Percentiles rank a stretch among this genome's conserved stretches.
Conservation (phyloP, 345 rosid species). For the Syzygium oleosum region DNA sequence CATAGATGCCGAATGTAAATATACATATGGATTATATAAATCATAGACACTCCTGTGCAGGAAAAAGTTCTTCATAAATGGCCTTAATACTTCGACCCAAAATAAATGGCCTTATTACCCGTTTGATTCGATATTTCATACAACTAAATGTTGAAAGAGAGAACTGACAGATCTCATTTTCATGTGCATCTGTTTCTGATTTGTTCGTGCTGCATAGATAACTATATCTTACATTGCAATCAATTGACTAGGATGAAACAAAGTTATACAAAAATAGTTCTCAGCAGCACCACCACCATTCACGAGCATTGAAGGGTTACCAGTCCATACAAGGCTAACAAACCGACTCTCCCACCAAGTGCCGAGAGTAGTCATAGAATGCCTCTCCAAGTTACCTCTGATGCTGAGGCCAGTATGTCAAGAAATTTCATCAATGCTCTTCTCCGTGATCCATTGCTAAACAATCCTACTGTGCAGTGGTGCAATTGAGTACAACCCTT, state of each 20-base stretch:
- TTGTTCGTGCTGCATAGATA: neutral
- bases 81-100: neutral
- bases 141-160: neutral
- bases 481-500: neutral
- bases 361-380: neutral
- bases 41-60: neutral
- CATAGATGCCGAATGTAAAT: too few relatives aligned
- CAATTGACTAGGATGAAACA: neutral
- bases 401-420: neutral
- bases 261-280: neutral
- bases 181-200: neutral
- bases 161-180: neutral
- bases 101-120: neutral
- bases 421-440: neutral
- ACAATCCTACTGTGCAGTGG: neutral
- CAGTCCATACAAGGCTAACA: neutral
- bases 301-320: neutral
- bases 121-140: neutral
- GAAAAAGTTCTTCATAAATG: neutral
- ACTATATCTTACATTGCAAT: neutral
- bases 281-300: neutral
- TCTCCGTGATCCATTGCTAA: neutral
- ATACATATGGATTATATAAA: neutral
- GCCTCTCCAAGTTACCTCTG: neutral
- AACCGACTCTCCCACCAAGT: neutral